Evolutionary conservation across 257 asterid species (phyloP).

Genomic region (Solanum ahanhuiri): DNA sequence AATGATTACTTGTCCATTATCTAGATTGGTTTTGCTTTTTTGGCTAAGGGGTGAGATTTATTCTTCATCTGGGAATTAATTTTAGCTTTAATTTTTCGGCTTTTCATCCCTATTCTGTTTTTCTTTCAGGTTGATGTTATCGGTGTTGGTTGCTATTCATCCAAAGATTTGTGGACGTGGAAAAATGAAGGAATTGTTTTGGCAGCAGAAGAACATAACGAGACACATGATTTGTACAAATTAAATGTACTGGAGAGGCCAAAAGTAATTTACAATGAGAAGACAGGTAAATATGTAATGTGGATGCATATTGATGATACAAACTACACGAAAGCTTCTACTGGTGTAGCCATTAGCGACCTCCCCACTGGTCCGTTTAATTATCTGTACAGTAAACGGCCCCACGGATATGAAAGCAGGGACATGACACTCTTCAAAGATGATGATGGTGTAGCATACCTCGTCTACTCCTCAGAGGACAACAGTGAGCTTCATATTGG

Average conservation of each 20-base stretch:
- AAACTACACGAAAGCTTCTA: slow-evolving; percentile 88
- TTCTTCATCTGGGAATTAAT: background rate
- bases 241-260: slow-evolving; percentile 91
- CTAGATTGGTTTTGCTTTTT: background rate
- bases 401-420: slow-evolving; percentile 88
- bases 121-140: slow-evolving; percentile 76
- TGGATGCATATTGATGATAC: slow-evolving; percentile 96
- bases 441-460: slow-evolving; percentile 62
- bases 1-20: background rate
- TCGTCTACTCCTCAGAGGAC: slow-evolving; percentile 79
- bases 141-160: slow-evolving; percentile 96
- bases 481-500: slow-evolving; percentile 85
- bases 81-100: background rate
- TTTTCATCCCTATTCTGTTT: background rate
- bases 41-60: background rate
- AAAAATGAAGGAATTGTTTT: slow-evolving; percentile 88
- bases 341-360: slow-evolving; percentile 64
- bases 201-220: slow-evolving; percentile 54
- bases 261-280: slow-evolving; percentile 79
- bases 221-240: slow-evolving; percentile 78
- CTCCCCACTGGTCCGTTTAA: slow-evolving; percentile 72
- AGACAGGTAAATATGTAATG: slow-evolving; percentile 65
- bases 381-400: slow-evolving; percentile 70
- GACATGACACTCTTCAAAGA: slow-evolving; percentile 98
- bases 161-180: slow-evolving; percentile 93